phyloP scores from a whole-genome alignment of 2,329 filamentous ascomycete species.

The Trichoderma cornu-damae region DNA sequence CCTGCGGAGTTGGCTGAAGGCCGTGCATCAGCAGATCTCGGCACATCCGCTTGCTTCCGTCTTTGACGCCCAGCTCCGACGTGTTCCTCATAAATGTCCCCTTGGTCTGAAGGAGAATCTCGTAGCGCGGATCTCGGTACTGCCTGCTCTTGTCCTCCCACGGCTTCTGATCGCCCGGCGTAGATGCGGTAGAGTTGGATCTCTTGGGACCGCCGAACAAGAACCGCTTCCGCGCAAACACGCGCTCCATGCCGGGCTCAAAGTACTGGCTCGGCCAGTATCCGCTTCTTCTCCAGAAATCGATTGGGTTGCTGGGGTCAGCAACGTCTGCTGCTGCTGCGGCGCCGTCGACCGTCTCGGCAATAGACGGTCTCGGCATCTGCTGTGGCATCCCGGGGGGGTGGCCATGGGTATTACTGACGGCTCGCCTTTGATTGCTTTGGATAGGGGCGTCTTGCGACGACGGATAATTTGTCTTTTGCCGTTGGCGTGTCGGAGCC shows the following conservation, averaged over 20 bases:
- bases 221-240: neutral
- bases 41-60: constrained; percentile 24
- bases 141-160: neutral
- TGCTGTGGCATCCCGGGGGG: too few species aligned
- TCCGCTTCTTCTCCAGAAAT: neutral
- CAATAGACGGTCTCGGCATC: too few species aligned
- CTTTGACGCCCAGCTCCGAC: neutral
- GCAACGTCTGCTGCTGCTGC: neutral
- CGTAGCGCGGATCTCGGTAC: neutral
- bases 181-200: neutral
- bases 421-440: too few species aligned
- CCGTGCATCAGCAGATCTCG: too few species aligned
- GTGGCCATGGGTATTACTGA: too few species aligned
- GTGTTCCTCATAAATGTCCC: neutral
- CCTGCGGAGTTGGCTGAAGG: constrained; percentile 27
- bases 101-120: neutral
- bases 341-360: neutral
- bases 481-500: neutral
- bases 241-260: neutral
- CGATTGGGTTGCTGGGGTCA: neutral
- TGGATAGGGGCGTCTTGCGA: too few species aligned
- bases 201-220: too few species aligned
- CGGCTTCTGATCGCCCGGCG: neutral
- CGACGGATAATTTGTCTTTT: too few species aligned
- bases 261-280: neutral